Conservation (phyloP, 257 asterid genomes). For the Rhazya stricta region DNA sequence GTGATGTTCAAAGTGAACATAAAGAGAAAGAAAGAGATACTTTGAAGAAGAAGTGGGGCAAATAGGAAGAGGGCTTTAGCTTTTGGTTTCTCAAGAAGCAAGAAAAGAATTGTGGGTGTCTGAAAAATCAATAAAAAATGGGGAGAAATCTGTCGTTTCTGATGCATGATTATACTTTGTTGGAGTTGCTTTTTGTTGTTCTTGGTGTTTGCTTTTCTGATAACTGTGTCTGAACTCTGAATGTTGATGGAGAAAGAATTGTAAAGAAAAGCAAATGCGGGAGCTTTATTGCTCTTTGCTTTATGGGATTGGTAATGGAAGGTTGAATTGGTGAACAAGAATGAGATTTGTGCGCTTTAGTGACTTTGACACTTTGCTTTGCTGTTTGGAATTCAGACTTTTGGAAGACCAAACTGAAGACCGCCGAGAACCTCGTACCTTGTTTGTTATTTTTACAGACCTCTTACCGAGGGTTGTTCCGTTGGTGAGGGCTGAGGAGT, state of each 20-base stretch:
- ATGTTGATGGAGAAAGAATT: neutral
- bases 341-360: neutral
- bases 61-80: constrained; percentile 22
- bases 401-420: neutral
- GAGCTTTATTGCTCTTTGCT: neutral
- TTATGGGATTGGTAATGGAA: constrained; percentile 1
- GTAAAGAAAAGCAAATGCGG: constrained; percentile 2
- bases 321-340: neutral
- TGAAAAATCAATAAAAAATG: neutral
- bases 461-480: too few relatives aligned
- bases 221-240: constrained; percentile 3
- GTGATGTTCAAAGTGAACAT: constrained; percentile 13
- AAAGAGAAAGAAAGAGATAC: constrained; percentile 36
- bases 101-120: constrained; percentile 65
- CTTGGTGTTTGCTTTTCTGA: neutral
- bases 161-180: neutral
- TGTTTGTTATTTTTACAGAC: too few relatives aligned
- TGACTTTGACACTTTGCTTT: neutral
- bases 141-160: neutral
- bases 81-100: constrained; percentile 51
- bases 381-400: neutral
- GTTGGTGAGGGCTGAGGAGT: too few relatives aligned
- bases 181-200: constrained; percentile 9
- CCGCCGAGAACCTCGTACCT: neutral
- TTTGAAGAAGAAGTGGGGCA: constrained; percentile 60